A percentile compares a stretch with the other conserved stretches of the same genome.
Conservation (phyloP, 768 basidiomycete genomes). For the Thelephora ganbajun region DNA sequence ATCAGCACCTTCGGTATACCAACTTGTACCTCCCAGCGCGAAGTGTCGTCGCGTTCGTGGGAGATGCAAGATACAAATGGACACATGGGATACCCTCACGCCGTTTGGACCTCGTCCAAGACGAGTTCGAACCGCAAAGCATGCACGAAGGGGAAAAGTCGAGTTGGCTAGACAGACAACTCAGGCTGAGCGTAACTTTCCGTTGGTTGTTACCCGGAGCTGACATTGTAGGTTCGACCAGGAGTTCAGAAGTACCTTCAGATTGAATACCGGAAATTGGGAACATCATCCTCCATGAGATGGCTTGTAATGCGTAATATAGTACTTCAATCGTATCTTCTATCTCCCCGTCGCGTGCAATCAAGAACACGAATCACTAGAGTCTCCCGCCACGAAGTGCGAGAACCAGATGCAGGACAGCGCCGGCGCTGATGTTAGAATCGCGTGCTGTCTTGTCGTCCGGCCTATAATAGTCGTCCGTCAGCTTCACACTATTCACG, state of each 20-base stretch:
- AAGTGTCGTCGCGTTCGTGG: slow-evolving; percentile 64
- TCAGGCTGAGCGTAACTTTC: slow-evolving; percentile 72
- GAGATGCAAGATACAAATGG: slow-evolving; percentile 77
- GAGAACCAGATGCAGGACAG: slow-evolving; percentile 87
- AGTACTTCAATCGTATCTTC: neutral
- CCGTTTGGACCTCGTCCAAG: slow-evolving; percentile 44
- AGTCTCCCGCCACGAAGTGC: slow-evolving; percentile 75
- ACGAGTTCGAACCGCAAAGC: slow-evolving; percentile 8
- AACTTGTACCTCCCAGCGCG: slow-evolving; percentile 64
- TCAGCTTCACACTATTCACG: neutral
- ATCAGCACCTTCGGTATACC: neutral
- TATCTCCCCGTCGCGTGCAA: neutral
- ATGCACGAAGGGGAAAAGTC: neutral
- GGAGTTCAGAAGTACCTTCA: too few relatives aligned
- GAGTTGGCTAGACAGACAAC: slow-evolving; percentile 34
- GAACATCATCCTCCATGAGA: neutral
- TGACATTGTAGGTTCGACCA: slow-evolving; percentile 39
- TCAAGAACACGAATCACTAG: neutral
- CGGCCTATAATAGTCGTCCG: slow-evolving; percentile 32
- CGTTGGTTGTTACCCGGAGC: slow-evolving; percentile 80
- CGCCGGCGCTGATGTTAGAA: slow-evolving; percentile 71
- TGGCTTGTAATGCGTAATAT: neutral
- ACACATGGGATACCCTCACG: slow-evolving; percentile 72
- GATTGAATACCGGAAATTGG: neutral
- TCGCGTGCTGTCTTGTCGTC: slow-evolving; percentile 88